These are phyloP conservation scores for Wickerhamiella cacticola DNA, from an alignment of 805 yeast genomes.

Conservation along the genomic window DNA sequence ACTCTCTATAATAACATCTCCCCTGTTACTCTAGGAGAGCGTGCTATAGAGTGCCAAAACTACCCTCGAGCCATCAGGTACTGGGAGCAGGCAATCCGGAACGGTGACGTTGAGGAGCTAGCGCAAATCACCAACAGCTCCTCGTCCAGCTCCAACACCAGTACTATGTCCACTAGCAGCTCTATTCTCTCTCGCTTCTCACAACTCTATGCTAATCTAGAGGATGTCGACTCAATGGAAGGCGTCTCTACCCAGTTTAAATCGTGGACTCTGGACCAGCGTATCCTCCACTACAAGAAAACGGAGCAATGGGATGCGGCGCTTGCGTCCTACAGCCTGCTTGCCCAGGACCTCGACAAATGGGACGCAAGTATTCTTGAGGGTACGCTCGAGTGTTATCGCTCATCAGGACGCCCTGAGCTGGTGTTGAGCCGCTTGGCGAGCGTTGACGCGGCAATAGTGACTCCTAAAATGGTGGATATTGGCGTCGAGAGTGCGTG, in stretches of 20 bases:
- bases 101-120: conserved; percentile 21
- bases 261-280: conserved; percentile 56
- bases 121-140: background rate
- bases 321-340: conserved; percentile 65
- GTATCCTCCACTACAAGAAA: conserved; percentile 68
- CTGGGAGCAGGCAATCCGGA: conserved; percentile 59
- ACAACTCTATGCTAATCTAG: conserved; percentile 42
- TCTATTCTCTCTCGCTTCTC: conserved; percentile 2
- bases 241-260: conserved; percentile 66
- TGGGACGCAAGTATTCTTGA: conserved; percentile 33
- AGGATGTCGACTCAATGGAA: conserved; percentile 80
- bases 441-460: conserved; percentile 20
- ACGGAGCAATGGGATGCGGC: conserved; percentile 81
- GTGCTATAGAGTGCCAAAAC: conserved; percentile 73
- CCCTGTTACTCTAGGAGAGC: conserved; percentile 54
- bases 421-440: conserved; percentile 45
- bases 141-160: too few species aligned
- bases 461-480: conserved; percentile 29
- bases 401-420: conserved; percentile 64
- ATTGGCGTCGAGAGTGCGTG: conserved; percentile 70
- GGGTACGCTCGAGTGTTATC: conserved; percentile 55
- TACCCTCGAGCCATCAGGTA: conserved; percentile 80
- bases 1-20: conserved; percentile 34
- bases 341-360: conserved; percentile 34
- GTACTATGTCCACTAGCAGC: too few species aligned